Percentiles rank a stretch among this genome's conserved stretches.
phyloP scores from a whole-genome alignment of 2,329 filamentous ascomycete species.

The Cladosporium sp. region DNA sequence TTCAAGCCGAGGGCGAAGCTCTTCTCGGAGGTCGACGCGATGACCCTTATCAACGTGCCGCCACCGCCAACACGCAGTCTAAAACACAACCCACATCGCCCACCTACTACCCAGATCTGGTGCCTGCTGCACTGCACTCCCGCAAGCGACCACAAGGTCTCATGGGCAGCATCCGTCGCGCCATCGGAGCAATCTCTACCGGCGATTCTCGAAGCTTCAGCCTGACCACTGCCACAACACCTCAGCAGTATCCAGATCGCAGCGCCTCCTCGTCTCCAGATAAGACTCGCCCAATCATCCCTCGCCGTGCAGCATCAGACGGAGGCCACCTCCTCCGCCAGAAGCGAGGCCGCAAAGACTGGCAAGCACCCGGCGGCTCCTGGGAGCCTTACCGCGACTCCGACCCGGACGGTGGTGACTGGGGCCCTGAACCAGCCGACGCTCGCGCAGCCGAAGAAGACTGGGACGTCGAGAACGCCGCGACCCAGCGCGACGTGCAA shows the following conservation, averaged over 20 bases:
- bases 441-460: conserved; percentile 37
- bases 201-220: conserved; percentile 28
- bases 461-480: conserved; percentile 49
- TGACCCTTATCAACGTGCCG: conserved; percentile 29
- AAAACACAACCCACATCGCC: not conserved
- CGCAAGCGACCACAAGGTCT: conserved; percentile 19
- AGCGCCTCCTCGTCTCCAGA: conserved; percentile 25
- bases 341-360: conserved; percentile 41
- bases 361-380: conserved; percentile 18
- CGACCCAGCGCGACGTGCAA: conserved; percentile 45
- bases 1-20: conserved; percentile 50
- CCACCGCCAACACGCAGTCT: conserved; percentile 21
- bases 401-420: conserved; percentile 31
- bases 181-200: conserved; percentile 27
- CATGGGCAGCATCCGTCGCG: conserved; percentile 32
- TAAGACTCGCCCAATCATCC: conserved; percentile 19
- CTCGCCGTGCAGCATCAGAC: conserved; percentile 42
- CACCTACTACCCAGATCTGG: conserved; percentile 2
- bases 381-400: conserved; percentile 29
- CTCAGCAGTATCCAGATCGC: conserved; percentile 15
- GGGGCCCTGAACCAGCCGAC: conserved; percentile 28
- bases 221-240: conserved; percentile 18
- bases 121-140: conserved; percentile 2
- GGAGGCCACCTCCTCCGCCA: conserved; percentile 36
- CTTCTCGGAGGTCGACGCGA: conserved; percentile 44